These are phyloP conservation scores for Solanum tarapatanum DNA, from an alignment of 257 asterid species.

Conservation along the genomic window DNA sequence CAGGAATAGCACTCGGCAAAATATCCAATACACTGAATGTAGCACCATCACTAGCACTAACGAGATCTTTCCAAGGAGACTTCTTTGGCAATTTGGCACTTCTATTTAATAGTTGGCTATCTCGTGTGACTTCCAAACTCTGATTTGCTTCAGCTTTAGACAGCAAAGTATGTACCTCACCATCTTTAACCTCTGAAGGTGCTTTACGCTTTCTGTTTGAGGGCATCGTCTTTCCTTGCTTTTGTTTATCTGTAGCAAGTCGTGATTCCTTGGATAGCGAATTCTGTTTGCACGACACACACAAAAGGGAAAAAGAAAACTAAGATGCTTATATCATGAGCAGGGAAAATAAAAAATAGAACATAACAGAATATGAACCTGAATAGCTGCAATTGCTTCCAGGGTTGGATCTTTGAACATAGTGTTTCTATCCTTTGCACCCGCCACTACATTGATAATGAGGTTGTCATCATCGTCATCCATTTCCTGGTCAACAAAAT, in stretches of 20 bases:
- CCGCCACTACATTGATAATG: constrained; percentile 47
- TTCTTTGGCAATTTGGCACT: constrained; percentile 18
- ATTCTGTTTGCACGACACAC: constrained; percentile 17
- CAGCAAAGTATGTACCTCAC: neutral
- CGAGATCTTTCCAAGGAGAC: constrained; percentile 36
- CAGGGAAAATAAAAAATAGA: neutral
- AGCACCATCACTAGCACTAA: constrained; percentile 17
- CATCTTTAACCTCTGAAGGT: constrained; percentile 7
- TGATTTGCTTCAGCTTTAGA: constrained; percentile 10
- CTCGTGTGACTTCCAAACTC: neutral
- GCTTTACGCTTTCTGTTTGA: constrained; percentile 45
- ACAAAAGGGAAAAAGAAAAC: neutral
- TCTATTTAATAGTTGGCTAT: constrained; percentile 6
- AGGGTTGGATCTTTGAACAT: constrained; percentile 23
- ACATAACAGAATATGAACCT: constrained; percentile 19
- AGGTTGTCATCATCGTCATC: constrained; percentile 66
- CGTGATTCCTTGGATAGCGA: constrained; percentile 8
- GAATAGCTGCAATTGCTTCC: constrained; percentile 16
- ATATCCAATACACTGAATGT: constrained; percentile 40
- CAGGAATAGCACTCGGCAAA: constrained; percentile 15
- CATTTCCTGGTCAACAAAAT: constrained; percentile 27
- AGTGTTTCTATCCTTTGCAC: constrained; percentile 19
- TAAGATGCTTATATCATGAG: neutral
- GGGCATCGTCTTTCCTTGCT: constrained; percentile 4
- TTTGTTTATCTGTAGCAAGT: neutral